These are phyloP conservation scores for Saccharomyces jurei DNA, from an alignment of 805 yeast species.

Conservation along the genomic window DNA sequence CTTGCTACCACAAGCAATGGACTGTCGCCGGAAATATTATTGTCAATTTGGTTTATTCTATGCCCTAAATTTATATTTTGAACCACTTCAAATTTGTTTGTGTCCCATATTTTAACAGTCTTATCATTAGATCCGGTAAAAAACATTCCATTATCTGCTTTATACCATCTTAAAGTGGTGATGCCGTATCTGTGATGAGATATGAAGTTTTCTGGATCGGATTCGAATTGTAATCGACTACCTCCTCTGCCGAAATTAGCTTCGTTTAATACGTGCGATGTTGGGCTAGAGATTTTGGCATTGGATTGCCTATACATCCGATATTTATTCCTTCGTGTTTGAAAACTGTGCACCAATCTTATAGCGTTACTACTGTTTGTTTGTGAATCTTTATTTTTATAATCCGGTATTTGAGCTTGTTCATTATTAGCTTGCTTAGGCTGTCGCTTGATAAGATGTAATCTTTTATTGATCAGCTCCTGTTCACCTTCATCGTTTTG, in stretches of 20 bases:
- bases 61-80: conserved; percentile 56
- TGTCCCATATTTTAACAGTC: conserved; percentile 73
- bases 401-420: neutral
- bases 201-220: conserved; percentile 10
- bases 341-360: conserved; percentile 15
- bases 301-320: conserved; percentile 16
- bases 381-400: neutral
- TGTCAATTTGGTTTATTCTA: conserved; percentile 60
- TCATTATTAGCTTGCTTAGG: neutral
- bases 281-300: neutral
- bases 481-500: conserved; percentile 16
- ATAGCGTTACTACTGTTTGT: neutral
- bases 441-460: conserved; percentile 10
- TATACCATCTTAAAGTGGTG: conserved; percentile 80
- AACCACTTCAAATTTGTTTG: conserved; percentile 55
- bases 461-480: conserved; percentile 24
- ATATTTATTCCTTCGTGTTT: conserved; percentile 16
- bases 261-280: neutral
- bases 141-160: conserved; percentile 78
- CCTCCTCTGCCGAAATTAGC: neutral
- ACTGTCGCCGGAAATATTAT: conserved; percentile 36
- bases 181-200: conserved; percentile 60
- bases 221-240: neutral
- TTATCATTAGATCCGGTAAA: conserved; percentile 75
- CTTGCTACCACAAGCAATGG: conserved; percentile 56